Conservation (phyloP, 352 stramenopile genomes). For the Globisporangium perplexum region DNA sequence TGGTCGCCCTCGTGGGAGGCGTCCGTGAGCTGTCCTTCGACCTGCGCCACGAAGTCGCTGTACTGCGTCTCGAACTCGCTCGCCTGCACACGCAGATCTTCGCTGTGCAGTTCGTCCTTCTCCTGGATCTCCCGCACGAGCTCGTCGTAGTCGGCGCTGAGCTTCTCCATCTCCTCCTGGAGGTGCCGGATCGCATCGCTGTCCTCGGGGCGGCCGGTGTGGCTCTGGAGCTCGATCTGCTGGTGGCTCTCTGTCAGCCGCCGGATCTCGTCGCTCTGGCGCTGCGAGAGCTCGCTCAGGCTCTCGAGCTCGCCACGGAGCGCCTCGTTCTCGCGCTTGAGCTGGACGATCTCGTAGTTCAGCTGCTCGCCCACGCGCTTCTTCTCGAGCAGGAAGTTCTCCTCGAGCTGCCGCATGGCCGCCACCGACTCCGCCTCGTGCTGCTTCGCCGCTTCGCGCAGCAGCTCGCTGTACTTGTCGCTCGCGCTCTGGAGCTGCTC, state of each 20-base stretch:
- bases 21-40: constrained; percentile 42
- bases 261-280: constrained; percentile 50
- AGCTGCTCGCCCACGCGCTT: constrained; percentile 30
- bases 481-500: constrained; percentile 34
- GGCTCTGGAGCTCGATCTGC: constrained; percentile 26
- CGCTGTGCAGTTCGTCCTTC: constrained; percentile 35
- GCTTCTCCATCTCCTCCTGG: constrained; percentile 25
- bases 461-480: constrained; percentile 18
- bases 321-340: constrained; percentile 36
- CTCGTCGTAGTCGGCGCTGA: constrained; percentile 34
- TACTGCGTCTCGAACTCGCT: constrained; percentile 55
- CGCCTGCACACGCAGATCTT: constrained; percentile 42
- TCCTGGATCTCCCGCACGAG: constrained; percentile 38
- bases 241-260: constrained; percentile 40
- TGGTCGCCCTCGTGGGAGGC: constrained; percentile 49
- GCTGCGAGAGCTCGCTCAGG: constrained; percentile 38
- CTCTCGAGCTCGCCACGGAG: constrained; percentile 37
- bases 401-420: constrained; percentile 44
- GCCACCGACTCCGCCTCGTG: constrained; percentile 30
- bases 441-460: constrained; percentile 28
- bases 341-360: constrained; percentile 24
- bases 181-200: constrained; percentile 32
- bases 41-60: constrained; percentile 44
- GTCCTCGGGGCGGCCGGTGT: constrained; percentile 16
- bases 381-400: constrained; percentile 47